Percentiles rank a stretch among this genome's conserved stretches.
Conservation (phyloP, 2,329 filamentous ascomycete species). For the Nothopassalora personata region DNA sequence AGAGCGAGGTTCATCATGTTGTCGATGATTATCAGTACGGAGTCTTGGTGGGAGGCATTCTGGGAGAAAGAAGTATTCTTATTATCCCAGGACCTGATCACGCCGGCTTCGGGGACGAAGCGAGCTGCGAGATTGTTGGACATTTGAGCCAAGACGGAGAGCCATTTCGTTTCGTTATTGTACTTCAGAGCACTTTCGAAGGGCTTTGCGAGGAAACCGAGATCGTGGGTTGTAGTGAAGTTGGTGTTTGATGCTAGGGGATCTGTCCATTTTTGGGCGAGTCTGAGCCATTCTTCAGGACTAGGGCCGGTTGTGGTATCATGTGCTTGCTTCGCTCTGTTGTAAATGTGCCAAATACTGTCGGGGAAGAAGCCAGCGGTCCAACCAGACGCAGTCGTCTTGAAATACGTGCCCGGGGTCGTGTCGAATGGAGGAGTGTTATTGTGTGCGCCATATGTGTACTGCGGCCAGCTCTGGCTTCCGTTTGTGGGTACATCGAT, state of each 20-base stretch:
- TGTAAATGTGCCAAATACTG: constrained; percentile 16
- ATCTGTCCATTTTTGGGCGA: constrained; percentile 13
- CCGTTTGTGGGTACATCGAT: constrained; percentile 4
- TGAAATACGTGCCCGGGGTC: constrained; percentile 9
- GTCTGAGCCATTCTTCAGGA: constrained; percentile 10
- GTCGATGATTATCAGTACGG: constrained; percentile 18
- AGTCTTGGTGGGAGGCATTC: constrained; percentile 12
- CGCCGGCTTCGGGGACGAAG: constrained; percentile 11
- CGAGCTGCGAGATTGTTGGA: constrained; percentile 13
- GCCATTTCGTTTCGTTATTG: constrained; percentile 9
- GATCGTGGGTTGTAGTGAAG: constrained; percentile 16
- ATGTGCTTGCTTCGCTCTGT: background rate
- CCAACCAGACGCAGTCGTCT: constrained; percentile 12
- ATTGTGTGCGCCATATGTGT: constrained; percentile 14
- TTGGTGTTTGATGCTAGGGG: constrained; percentile 14
- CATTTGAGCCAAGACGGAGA: constrained; percentile 13
- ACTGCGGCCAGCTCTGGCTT: constrained; percentile 14
- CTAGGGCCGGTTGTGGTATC: background rate
- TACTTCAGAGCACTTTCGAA: constrained; percentile 15
- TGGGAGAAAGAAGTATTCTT: constrained; percentile 6
- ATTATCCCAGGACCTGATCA: constrained; percentile 17
- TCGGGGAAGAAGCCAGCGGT: constrained; percentile 16
- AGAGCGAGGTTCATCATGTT: constrained; percentile 21
- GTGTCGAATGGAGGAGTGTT: constrained; percentile 11
- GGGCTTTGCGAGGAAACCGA: constrained; percentile 16